Evolutionary conservation across 225 moss, liverwort and hornwort genomes (phyloP).

Genomic region (Thuidium tamariscinum): DNA sequence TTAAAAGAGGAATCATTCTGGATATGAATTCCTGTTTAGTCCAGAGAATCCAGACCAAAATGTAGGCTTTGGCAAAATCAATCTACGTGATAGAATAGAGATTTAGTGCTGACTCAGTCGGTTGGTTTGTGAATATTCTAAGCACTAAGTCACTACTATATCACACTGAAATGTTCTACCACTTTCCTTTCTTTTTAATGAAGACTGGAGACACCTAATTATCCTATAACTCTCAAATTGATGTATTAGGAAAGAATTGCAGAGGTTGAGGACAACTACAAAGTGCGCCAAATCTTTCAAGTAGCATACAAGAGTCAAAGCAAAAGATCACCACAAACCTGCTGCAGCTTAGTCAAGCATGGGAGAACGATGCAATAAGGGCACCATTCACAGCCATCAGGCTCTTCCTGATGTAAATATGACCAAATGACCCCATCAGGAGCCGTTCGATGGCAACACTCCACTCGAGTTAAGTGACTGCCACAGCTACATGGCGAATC

Average conservation of each 20-base stretch:
- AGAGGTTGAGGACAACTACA: not conserved
- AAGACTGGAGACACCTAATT: not conserved
- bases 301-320: not conserved
- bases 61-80: not conserved
- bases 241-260: not conserved
- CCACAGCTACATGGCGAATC: conserved; percentile 68
- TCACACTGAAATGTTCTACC: not conserved
- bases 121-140: not conserved
- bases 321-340: conserved; percentile 25
- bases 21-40: not conserved
- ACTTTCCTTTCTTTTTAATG: not conserved
- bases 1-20: not conserved
- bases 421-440: conserved; percentile 76
- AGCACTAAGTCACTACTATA: not conserved
- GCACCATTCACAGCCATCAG: conserved; percentile 65
- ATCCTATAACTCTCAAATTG: not conserved
- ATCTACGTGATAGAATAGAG: not conserved
- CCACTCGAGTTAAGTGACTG: conserved; percentile 63
- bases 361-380: conserved; percentile 81
- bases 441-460: conserved; percentile 78
- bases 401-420: conserved; percentile 58
- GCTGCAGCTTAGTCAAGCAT: conserved; percentile 86
- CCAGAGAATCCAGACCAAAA: not conserved
- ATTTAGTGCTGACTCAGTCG: not conserved
- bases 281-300: not conserved